Conservation (phyloP, 2,329 filamentous ascomycete species). For the Cytospora leucostoma region DNA sequence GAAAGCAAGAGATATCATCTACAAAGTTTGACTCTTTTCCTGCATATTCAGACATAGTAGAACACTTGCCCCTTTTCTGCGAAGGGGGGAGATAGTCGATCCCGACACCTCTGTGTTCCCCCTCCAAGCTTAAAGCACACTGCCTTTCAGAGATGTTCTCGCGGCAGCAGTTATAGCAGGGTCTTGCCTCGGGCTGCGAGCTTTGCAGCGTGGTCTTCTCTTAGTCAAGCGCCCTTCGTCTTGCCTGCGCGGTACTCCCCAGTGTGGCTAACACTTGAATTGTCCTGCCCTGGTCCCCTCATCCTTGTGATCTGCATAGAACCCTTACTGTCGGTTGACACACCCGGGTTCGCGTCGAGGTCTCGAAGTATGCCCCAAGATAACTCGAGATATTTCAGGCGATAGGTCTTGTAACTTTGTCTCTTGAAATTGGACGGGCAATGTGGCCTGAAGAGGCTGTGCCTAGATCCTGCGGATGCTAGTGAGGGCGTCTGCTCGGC, state of each 20-base stretch:
- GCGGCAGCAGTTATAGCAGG: background rate
- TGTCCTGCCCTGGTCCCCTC: background rate
- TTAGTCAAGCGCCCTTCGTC: background rate
- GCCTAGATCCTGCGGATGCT: slow-evolving; percentile 6
- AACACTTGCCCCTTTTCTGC: too few relatives aligned
- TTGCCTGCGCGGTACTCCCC: background rate
- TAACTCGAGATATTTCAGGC: slow-evolving; percentile 13
- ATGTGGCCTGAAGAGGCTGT: slow-evolving; percentile 6
- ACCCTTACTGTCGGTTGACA: slow-evolving; percentile 1
- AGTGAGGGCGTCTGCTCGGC: slow-evolving; percentile 2
- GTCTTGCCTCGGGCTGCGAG: background rate
- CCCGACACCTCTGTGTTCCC: too few relatives aligned
- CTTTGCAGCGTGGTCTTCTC: background rate
- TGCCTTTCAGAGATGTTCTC: too few relatives aligned
- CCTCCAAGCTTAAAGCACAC: too few relatives aligned
- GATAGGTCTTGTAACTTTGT: background rate
- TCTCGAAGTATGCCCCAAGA: background rate
- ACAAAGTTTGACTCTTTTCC: too few relatives aligned
- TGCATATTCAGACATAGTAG: too few relatives aligned
- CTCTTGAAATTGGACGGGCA: background rate
- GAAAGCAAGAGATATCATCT: too few relatives aligned
- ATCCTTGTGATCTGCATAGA: background rate
- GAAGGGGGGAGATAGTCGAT: too few relatives aligned
- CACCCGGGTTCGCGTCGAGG: background rate
- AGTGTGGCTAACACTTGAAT: slow-evolving; percentile 7